Evolutionary conservation across 495 filamentous ascomycete species (phyloP), one percentile per base, ranked within the genome.

Genomic region (Xylaria intraflava): DNA sequence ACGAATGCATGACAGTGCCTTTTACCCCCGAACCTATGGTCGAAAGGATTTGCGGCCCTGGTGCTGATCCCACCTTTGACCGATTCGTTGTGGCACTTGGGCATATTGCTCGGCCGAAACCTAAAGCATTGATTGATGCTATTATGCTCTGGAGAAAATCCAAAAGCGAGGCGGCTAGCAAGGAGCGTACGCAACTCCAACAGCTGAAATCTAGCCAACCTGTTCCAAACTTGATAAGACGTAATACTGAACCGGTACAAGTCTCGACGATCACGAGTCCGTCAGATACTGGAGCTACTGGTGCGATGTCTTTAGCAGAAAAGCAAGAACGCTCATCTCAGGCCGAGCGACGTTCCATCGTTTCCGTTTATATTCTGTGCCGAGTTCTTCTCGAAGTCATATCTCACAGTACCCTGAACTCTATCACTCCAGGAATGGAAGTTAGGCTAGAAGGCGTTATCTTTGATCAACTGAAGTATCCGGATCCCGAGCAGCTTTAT

Each of bases 111-210:
- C 86, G 89, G 29, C 85, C 87, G 61, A 95, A 96, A 60, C 94
- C 93, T 4, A 96, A 91, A 61, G 87, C 89, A n/a, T 69, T 98
- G 49, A 95, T 98, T 59, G 92, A 97, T 69, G 89, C 89, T 9
- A 86, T 97, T 56, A 97, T 98, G 89, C 81, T 90, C 19, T 98
- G 93, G 93, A 81, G 94, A 36, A 96, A 96, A 67, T 84, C 80
- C 36, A 96, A 95, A 70, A 92, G 90, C 59, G 93, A 96, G 69
- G 83, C 88, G 10, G 88, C 90, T 24, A 81, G 78, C 49, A 78
- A 80, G 47, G 78, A 77, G 16, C 70, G 78, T 3, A 59, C 42
- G 22, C 79, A 86, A 60, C 73, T 87, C 31, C 83, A 83, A 48
- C 83, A 86, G 62, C 79, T 86, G 69, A 69, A 62, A 27, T 67